Evolutionary conservation across 2,329 filamentous ascomycete genomes (phyloP), one percentile per base, ranked within the genome.

Genomic region (Corynespora cassiicola): DNA sequence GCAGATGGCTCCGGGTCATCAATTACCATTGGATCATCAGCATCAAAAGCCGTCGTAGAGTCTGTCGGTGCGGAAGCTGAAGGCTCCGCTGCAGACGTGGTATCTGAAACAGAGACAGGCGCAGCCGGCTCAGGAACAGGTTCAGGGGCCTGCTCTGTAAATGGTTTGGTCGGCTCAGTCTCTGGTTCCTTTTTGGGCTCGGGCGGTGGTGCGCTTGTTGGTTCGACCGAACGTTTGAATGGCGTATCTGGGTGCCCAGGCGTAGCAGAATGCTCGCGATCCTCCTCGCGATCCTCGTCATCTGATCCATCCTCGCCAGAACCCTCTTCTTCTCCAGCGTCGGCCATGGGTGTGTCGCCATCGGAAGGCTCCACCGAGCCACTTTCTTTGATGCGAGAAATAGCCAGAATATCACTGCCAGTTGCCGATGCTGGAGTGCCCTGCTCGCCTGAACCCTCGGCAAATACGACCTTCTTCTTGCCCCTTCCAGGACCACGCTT

Each of bases 401-500:
- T 47, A 9, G 52, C 50, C 31, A 63, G 60, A 12, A 54, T 15
- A 20, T 61, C 57, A 26, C 49, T 50, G 23, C 54, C 52, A 23
- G 47, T 34, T 26, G 24, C 47, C 21, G 64, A 52, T 23, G 49
- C 44, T 10, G 61, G 58, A 11, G 56, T 58, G 17, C 47, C 55
- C 42, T 62, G 54, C 12, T 61, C 57, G 29, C 52, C 41, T 18
- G 66, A 73, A 75, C 76, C 73, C 54, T 74, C 73, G 24, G 63
- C 55, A 74, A 84, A 82, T 45, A 78, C 78, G 26, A 84, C 80
- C 64, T 85, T 89, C 69, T 85, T 88, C 77, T 86, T 92, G 47
- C 88, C 88, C 47, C 90, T 82, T 6, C 89, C 89, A 22, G 87
- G 84, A 0, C 88, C 87, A 31, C 87, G 91, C 31, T 88, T 91